A percentile compares a stretch with the other conserved stretches of the same genome.
phyloP scores from a whole-genome alignment of 2,329 filamentous ascomycete genomes.

The Orbilia oligospora region DNA sequence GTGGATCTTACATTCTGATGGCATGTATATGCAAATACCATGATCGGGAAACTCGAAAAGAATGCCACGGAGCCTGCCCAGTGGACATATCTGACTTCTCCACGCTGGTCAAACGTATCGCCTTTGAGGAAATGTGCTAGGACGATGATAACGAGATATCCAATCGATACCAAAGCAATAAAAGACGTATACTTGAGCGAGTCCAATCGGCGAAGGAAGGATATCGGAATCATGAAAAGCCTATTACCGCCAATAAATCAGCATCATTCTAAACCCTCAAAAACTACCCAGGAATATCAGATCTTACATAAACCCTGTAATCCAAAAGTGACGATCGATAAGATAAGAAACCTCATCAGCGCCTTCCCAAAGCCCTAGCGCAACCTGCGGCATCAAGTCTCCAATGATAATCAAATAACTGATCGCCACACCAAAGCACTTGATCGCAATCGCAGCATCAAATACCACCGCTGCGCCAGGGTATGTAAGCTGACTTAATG shows the following conservation, averaged over 20 bases:
- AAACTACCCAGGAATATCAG: conserved; percentile 37
- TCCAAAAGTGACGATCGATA: conserved; percentile 94
- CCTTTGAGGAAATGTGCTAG: conserved; percentile 88
- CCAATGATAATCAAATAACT: conserved; percentile 96
- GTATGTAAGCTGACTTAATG: conserved; percentile 96
- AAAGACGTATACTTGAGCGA: conserved; percentile 98
- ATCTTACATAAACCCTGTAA: conserved; percentile 90
- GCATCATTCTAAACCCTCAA: neutral
- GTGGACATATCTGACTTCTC: conserved; percentile 80
- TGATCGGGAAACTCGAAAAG: conserved; percentile 89
- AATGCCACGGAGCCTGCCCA: conserved; percentile 85
- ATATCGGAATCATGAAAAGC: conserved; percentile 92
- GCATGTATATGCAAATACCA: conserved; percentile 99
- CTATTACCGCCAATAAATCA: conserved; percentile 67
- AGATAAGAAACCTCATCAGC: conserved; percentile 79
- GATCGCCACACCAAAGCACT: conserved; percentile 79
- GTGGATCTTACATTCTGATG: conserved; percentile 84
- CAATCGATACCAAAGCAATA: conserved; percentile 90
- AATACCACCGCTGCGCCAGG: conserved; percentile 96
- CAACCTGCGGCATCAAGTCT: conserved; percentile 96
- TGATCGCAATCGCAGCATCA: conserved; percentile 94
- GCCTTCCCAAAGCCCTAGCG: conserved; percentile 80
- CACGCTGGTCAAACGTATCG: conserved; percentile 81
- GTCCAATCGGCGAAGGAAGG: conserved; percentile 90
- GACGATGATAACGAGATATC: conserved; percentile 91